A percentile compares a stretch with the other conserved stretches of the same genome.
phyloP scores from a whole-genome alignment of 495 filamentous ascomycete species.

The Hypoxylon cercidicola region DNA sequence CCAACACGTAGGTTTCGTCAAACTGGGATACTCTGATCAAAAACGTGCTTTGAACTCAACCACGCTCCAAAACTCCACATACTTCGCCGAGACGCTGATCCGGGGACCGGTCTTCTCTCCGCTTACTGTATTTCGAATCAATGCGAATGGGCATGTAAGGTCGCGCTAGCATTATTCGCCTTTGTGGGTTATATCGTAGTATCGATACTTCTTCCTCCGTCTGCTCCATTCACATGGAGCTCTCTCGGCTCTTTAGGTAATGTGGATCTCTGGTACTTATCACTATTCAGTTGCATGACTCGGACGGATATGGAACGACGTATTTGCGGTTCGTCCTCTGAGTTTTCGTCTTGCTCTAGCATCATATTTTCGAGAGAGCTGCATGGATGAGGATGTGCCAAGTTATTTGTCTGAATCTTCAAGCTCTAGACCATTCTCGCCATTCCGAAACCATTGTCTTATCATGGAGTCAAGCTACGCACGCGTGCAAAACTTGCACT shows the following conservation, averaged over 20 bases:
- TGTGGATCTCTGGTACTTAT: slow-evolving; percentile 5
- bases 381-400: slow-evolving; percentile 8
- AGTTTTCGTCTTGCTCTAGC: slow-evolving; percentile 18
- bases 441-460: slow-evolving; percentile 7
- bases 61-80: not conserved
- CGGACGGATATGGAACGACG: slow-evolving; percentile 3
- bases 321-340: not conserved
- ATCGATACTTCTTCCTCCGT: slow-evolving; percentile 2
- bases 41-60: not conserved
- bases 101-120: slow-evolving; percentile 7
- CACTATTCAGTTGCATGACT: slow-evolving; percentile 17
- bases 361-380: not conserved
- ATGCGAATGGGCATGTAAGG: slow-evolving; percentile 20
- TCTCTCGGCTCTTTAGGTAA: slow-evolving; percentile 13
- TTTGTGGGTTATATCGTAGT: slow-evolving; percentile 12
- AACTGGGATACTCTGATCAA: not conserved
- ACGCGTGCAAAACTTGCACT: not conserved
- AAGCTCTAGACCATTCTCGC: slow-evolving; percentile 4
- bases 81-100: slow-evolving; percentile 11
- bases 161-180: slow-evolving; percentile 37
- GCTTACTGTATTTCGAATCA: not conserved
- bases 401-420: slow-evolving; percentile 6
- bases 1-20: not conserved
- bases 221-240: not conserved
- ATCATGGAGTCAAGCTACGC: not conserved